Evolutionary conservation across 805 yeast species (phyloP), one percentile per base, ranked within the genome.

Genomic region (Wickerhamomyces chambardii): DNA sequence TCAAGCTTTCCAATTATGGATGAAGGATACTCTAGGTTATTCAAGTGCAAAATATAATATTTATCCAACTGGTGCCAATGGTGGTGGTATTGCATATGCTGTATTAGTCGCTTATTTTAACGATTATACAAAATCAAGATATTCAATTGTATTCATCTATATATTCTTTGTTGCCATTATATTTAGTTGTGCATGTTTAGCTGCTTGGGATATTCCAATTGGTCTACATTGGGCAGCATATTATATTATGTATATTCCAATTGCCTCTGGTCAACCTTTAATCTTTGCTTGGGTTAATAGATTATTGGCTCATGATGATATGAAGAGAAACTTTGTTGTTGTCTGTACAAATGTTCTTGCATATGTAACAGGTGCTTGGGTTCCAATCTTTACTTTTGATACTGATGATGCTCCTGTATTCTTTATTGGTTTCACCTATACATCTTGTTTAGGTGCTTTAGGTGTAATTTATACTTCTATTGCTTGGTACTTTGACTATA

Each of bases 61-160:
- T 7, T 59, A 57, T 35, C 70, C 71, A 1, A 53, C 70, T 1
- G 46, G 54, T 6, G 41, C 60, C 14, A 42, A 48, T 28, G 68
- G 59, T 8, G 43, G 55, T 4, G 61, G 63, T 3, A 64, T 66
- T 31, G 60, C 48, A 1, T 36, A 50, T n/a, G 48, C 70, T 0
- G 30, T 67, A 14, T 3, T 51, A 1, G 29, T 59, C 11, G 58
- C 65, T 0, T 63, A 59, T 45, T 26, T 51, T 11, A 51, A 59
- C 16, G 66, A 64, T 39, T 59, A 36, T 38, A 19, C 22, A 19
- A 6, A 22, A n/a, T 22, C 33, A 6, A 28, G 15, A 12, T 24
- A 17, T 9, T 31, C 22, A 14, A 15, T 31, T 15, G 6, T 9
- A 10, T 22, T 31, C 6, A 31, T 31, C 28, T 31, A 15, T 24